These are phyloP conservation scores for Nicotiana undulata DNA, from an alignment of 257 asterid genomes.

Conservation along the genomic window DNA sequence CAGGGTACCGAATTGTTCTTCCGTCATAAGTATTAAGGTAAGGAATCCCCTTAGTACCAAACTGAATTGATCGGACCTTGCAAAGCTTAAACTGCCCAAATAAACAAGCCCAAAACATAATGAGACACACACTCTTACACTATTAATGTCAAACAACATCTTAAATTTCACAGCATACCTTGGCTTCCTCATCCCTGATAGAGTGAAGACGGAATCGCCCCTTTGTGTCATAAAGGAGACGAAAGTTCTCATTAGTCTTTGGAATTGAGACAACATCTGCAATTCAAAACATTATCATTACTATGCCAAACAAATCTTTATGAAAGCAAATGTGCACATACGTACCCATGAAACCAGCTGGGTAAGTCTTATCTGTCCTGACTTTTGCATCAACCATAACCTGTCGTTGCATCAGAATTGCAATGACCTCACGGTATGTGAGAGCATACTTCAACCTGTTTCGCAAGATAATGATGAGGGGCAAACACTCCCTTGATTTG, in stretches of 20 bases:
- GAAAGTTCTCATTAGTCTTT: constrained; percentile 48
- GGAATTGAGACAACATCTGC: constrained; percentile 51
- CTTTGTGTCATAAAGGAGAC: constrained; percentile 20
- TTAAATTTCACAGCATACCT: constrained; percentile 10
- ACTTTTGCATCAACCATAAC: too few species aligned
- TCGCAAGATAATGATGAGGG: too few species aligned
- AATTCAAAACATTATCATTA: background rate
- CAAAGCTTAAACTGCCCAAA: constrained; percentile 20
- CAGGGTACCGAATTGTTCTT: constrained; percentile 11
- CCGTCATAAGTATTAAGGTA: constrained; percentile 11
- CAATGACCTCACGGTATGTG: too few species aligned
- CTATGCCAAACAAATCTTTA: too few species aligned
- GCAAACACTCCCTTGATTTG: too few species aligned
- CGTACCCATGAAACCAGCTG: too few species aligned
- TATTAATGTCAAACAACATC: background rate
- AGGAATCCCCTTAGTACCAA: constrained; percentile 11
- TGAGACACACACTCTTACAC: background rate
- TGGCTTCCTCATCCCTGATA: constrained; percentile 43
- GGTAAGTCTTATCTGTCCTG: too few species aligned
- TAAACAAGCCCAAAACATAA: constrained; percentile 11
- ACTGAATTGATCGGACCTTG: constrained; percentile 13
- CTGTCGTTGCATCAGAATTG: too few species aligned
- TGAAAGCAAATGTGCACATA: too few species aligned
- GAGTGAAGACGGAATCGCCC: too few species aligned
- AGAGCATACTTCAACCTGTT: too few species aligned